Evolutionary conservation across 495 filamentous ascomycete species (phyloP).

Genomic region (Penicillium salamii): DNA sequence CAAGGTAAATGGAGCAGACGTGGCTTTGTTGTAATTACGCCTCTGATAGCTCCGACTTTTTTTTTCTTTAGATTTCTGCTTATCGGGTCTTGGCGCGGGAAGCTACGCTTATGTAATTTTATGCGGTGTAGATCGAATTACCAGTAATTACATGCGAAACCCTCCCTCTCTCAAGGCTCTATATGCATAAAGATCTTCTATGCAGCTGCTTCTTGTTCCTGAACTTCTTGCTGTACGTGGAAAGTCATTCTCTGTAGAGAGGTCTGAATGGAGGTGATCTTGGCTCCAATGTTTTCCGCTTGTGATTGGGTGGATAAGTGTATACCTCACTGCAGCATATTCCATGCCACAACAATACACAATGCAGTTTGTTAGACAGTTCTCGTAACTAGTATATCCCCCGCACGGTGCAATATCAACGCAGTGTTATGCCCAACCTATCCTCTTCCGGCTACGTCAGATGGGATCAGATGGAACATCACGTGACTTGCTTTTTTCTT

Average conservation of each 20-base stretch:
- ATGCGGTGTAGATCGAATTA: background rate
- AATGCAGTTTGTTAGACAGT: background rate
- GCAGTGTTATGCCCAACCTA: background rate
- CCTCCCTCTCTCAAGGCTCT: background rate
- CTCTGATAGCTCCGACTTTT: slow-evolving; percentile 25
- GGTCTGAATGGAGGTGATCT: background rate
- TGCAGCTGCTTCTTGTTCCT: background rate
- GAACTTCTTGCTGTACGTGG: background rate
- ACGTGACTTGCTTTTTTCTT: slow-evolving; percentile 25
- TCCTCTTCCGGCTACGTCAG: slow-evolving; percentile 25
- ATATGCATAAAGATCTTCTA: background rate
- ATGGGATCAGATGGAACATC: slow-evolving; percentile 11
- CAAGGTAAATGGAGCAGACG: background rate
- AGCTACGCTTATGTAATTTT: slow-evolving; percentile 22
- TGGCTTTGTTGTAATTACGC: slow-evolving; percentile 9
- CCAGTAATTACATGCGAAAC: background rate
- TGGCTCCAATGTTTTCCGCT: background rate
- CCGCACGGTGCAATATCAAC: background rate
- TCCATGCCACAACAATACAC: background rate
- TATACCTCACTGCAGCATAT: background rate
- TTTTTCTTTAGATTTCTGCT: slow-evolving; percentile 25
- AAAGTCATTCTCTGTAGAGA: background rate
- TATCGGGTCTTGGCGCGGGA: slow-evolving; percentile 30
- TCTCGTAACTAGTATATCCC: background rate
- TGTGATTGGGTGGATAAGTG: background rate